A percentile compares a stretch with the other conserved stretches of the same genome.
These are phyloP conservation scores for Staphylotrichum longicolle DNA, from an alignment of 495 filamentous ascomycete genomes.

Conservation along the genomic window DNA sequence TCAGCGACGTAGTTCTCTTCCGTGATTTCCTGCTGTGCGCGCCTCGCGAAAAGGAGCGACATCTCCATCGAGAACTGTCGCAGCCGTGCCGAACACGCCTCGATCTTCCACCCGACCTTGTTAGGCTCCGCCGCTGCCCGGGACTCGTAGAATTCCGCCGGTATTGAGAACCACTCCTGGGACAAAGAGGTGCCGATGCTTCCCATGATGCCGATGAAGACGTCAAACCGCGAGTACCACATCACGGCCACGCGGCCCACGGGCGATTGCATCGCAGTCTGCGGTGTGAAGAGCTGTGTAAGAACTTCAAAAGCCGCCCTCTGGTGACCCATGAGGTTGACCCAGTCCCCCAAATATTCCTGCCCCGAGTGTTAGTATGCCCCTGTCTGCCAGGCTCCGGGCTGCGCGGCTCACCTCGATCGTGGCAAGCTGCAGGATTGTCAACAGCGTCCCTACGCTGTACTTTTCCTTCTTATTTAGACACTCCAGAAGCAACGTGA, in stretches of 20 bases:
- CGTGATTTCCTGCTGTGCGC: conserved; percentile 58
- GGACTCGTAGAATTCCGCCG: conserved; percentile 59
- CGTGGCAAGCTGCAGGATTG: conserved; percentile 86
- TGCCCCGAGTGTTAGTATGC: conserved; percentile 47
- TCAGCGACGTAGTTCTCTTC: conserved; percentile 63
- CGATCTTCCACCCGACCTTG: conserved; percentile 63
- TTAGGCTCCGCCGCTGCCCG: conserved; percentile 59
- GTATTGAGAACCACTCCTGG: conserved; percentile 74
- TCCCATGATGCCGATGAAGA: conserved; percentile 78
- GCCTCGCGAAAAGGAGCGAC: conserved; percentile 72
- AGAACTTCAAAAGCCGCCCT: conserved; percentile 83
- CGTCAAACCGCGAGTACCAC: conserved; percentile 90
- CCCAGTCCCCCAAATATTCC: conserved; percentile 95
- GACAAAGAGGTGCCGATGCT: conserved; percentile 70
- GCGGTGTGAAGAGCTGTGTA: conserved; percentile 70
- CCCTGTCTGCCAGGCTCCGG: background rate
- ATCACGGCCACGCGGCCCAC: conserved; percentile 67
- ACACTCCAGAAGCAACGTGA: conserved; percentile 69
- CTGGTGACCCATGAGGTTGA: conserved; percentile 87
- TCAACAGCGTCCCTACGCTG: conserved; percentile 72
- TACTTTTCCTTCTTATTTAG: conserved; percentile 67
- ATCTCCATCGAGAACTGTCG: conserved; percentile 78
- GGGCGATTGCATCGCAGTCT: conserved; percentile 67
- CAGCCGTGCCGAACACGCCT: conserved; percentile 60
- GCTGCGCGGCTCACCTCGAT: conserved; percentile 68